Percentiles rank a stretch among this genome's conserved stretches.
Conservation (phyloP, 306 rosid species). For the Glycyrrhiza uralensis region DNA sequence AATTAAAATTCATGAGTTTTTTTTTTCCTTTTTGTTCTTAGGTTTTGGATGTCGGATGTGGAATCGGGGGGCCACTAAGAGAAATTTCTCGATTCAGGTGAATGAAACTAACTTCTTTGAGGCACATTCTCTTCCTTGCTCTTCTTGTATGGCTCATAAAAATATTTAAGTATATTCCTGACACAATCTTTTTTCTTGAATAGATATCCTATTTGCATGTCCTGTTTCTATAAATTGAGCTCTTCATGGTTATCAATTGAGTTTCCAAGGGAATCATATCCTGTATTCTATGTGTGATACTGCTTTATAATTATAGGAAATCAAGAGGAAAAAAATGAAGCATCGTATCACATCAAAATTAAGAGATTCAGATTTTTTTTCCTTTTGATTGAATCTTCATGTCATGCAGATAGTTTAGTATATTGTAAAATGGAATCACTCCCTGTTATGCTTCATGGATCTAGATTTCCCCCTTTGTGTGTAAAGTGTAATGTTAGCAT, state of each 20-base stretch:
- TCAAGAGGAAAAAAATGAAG: not conserved
- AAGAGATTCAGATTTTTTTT: not conserved
- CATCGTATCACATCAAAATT: not conserved
- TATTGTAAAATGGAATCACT: not conserved
- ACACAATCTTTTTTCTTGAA: not conserved
- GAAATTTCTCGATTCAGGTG: constrained; percentile 87
- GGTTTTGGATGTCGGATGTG: constrained; percentile 94
- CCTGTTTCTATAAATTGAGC: not conserved
- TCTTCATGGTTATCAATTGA: not conserved
- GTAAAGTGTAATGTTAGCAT: not conserved
- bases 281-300: not conserved
- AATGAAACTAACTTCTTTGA: not conserved
- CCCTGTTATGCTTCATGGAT: not conserved
- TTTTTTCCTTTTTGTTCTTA: constrained; percentile 12
- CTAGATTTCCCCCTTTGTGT: not conserved
- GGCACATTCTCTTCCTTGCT: not conserved
- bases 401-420: not conserved
- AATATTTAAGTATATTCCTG: not conserved
- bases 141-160: not conserved
- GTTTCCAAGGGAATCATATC: constrained; percentile 1
- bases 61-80: constrained; percentile 87
- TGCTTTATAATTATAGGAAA: not conserved
- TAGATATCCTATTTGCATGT: not conserved
- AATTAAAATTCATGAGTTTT: not conserved
- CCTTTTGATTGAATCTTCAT: not conserved